Base-by-base conservation (phyloP, 768 basidiomycete species). In the Clitopilus hobsonii region DNA sequence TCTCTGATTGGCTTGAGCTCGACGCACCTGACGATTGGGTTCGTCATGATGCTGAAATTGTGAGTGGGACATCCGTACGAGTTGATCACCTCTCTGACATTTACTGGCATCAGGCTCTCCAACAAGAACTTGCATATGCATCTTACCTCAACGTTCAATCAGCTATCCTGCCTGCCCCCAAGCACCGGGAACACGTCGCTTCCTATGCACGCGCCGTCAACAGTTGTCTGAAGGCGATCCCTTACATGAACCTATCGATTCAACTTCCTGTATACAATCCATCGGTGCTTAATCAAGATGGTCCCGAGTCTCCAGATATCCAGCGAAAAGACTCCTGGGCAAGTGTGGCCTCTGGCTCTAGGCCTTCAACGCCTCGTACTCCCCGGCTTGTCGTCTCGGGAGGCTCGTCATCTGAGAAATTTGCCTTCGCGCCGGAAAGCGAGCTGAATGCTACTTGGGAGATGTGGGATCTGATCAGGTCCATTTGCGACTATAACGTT, bases 381-480 rank as follows among this genome's bases (percentile, higher is more conserved):
- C 78, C 77, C 7, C 67, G 69, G 4, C 62, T 78, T 22, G 60
- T 77, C 0, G 63, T 79, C 5, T 70, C 76, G 0, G 70, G 71
- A 56, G 63, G 59, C 32, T 59, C 65, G 29, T 36, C 41, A 5
- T 55, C 65, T 24, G 58, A 71, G 47, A 69, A 58, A 18, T 63
- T 71, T 10, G 62, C 71, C 16, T 70, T 68, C 30, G 68, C 77
- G 16, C 69, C 79, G 38, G 84, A 84, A 60, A 74, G 71, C 7
- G 82, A 86, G 57, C 71, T 90, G 52, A 85, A 86, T 61, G 80
- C 77, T 5, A 92, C 90, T 0, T 99, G 97, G 96, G 97, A 98
- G 68, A 96, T 95, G 84, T 99, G 97, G 97, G 97, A 98, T 68
- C 80, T 88, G 48, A 91, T 99, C 55, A 79, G 95, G 57, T 86